Percentiles rank a stretch among this genome's conserved stretches.
phyloP scores from a whole-genome alignment of 352 stramenopile species.

The Pythium scleroteichum region DNA sequence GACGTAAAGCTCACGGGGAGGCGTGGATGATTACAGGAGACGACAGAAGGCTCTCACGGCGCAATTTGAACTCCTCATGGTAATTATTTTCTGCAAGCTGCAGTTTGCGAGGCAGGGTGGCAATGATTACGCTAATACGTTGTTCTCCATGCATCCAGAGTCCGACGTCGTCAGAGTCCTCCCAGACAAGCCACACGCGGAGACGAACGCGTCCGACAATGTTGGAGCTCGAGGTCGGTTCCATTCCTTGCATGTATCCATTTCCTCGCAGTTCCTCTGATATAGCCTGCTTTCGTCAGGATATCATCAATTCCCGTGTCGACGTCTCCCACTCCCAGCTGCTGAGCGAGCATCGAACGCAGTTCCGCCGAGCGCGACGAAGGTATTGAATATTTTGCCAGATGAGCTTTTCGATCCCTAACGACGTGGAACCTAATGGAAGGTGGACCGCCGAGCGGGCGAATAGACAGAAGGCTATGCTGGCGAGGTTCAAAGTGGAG shows the following conservation, averaged over 20 bases:
- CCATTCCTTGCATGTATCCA: not conserved
- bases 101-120: too few species aligned
- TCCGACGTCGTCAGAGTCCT: constrained; percentile 16
- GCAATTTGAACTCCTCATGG: constrained; percentile 29
- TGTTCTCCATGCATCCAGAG: constrained; percentile 1
- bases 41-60: constrained; percentile 30
- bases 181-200: not conserved
- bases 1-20: too few species aligned
- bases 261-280: not conserved
- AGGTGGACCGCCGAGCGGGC: constrained; percentile 60
- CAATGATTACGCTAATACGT: too few species aligned
- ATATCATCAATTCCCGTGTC: constrained; percentile 70
- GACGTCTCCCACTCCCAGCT: constrained; percentile 58
- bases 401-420: not conserved
- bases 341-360: constrained; percentile 65
- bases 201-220: constrained; percentile 1
- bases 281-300: too few species aligned
- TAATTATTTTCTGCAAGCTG: constrained; percentile 8
- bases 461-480: constrained; percentile 51
- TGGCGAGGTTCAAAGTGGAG: constrained; percentile 61
- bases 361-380: constrained; percentile 55
- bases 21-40: constrained; percentile 16
- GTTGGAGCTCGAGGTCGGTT: constrained; percentile 3
- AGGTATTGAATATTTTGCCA: constrained; percentile 31
- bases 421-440: not conserved